Evolutionary conservation across 441 rosid species (phyloP).

Genomic region (Sinapis alba): DNA sequence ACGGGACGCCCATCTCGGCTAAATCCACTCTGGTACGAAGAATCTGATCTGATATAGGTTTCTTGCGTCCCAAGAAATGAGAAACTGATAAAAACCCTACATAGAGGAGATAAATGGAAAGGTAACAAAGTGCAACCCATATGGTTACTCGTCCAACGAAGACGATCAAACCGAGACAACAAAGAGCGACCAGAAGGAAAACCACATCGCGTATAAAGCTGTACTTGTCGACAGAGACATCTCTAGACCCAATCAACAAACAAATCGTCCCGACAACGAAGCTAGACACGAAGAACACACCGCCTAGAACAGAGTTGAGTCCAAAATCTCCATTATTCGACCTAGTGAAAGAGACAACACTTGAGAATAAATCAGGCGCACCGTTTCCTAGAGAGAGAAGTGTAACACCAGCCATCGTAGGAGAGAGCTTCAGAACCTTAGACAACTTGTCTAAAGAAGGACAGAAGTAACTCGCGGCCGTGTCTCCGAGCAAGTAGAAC

Average conservation of each 20-base stretch:
- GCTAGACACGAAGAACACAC: conserved; percentile 79
- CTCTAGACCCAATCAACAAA: conserved; percentile 39
- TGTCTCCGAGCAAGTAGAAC: conserved; percentile 80
- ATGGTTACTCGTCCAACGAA: conserved; percentile 52
- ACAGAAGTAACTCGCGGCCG: conserved; percentile 84
- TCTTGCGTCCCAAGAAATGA: conserved; percentile 37
- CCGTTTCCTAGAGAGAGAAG: conserved; percentile 89
- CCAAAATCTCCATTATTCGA: conserved; percentile 73
- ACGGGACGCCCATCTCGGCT: conserved; percentile 61
- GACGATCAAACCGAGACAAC: conserved; percentile 63
- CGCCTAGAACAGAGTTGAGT: conserved; percentile 76
- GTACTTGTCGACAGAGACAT: conserved; percentile 57
- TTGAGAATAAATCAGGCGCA: conserved; percentile 84
- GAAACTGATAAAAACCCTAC: conserved; percentile 58
- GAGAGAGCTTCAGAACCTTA: conserved; percentile 70
- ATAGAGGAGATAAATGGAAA: conserved; percentile 65
- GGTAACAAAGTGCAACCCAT: conserved; percentile 61
- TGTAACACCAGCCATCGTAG: conserved; percentile 86
- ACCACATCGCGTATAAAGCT: conserved; percentile 73
- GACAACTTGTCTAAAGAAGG: conserved; percentile 76
- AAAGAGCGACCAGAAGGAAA: conserved; percentile 69
- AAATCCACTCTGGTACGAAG: conserved; percentile 39
- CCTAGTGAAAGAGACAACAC: conserved; percentile 76
- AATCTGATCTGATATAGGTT: conserved; percentile 22
- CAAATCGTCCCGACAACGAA: conserved; percentile 81